Conservation (phyloP, 192 early-diverging fungal species). For the Backusella parvicylindrica region DNA sequence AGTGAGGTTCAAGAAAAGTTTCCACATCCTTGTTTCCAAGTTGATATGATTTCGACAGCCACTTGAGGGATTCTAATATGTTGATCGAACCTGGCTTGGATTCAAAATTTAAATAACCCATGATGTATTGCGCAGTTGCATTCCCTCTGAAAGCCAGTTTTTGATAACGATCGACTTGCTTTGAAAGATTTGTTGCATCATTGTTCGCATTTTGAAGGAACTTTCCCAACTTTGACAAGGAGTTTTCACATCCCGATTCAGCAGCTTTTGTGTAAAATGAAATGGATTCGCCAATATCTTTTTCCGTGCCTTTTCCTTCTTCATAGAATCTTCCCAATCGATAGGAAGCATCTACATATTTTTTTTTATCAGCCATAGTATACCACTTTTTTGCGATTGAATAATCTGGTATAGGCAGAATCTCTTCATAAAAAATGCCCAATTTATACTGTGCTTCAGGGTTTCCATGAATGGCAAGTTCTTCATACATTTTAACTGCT, state of each 20-base stretch:
- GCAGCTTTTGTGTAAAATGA: not conserved
- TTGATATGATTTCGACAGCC: not conserved
- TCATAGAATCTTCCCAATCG: not conserved
- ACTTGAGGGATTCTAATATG: not conserved
- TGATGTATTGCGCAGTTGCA: not conserved
- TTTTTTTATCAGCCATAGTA: not conserved
- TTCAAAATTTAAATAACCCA: not conserved
- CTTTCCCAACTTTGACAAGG: not conserved
- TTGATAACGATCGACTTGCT: not conserved
- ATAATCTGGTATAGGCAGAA: not conserved
- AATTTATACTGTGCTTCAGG: not conserved
- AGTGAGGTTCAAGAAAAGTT: not conserved
- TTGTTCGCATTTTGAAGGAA: not conserved
- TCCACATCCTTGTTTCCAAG: not conserved
- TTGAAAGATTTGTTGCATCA: not conserved
- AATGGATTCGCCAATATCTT: not conserved
- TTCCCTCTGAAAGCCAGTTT: not conserved
- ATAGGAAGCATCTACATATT: not conserved
- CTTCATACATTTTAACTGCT: not conserved
- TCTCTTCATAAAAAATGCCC: not conserved
- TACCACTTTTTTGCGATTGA: not conserved
- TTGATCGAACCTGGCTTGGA: not conserved
- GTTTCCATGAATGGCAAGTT: not conserved
- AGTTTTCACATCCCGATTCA: not conserved
- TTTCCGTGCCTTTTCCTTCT: not conserved